phyloP scores from a whole-genome alignment of 2,329 filamentous ascomycete species.

The Cladophialophora immunda region DNA sequence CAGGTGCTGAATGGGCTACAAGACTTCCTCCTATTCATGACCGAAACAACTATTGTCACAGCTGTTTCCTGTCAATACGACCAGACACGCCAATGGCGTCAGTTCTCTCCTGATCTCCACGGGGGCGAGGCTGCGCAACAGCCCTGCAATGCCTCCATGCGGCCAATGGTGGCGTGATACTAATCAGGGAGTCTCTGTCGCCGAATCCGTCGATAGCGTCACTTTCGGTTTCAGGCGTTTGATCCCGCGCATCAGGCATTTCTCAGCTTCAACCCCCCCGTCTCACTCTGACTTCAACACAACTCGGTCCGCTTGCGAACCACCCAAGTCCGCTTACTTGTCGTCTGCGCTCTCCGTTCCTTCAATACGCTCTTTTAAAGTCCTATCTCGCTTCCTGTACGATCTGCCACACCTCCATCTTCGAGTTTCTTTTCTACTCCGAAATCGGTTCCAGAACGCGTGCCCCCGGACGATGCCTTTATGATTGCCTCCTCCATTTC shows the following conservation, averaged over 20 bases:
- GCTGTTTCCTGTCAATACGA: not conserved
- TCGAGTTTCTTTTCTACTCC: not conserved
- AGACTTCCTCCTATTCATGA: no score
- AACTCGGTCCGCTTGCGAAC: conserved; percentile 16
- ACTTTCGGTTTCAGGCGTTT: conserved; percentile 17
- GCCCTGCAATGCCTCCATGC: not conserved
- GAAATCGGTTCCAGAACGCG: not conserved
- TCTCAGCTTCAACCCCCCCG: conserved; percentile 20
- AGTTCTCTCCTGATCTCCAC: not conserved
- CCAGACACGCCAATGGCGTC: not conserved
- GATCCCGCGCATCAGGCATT: conserved; percentile 7
- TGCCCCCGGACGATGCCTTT: conserved; percentile 7
- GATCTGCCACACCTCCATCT: not conserved
- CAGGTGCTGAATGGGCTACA: not conserved
- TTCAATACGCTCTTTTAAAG: conserved; percentile 16
- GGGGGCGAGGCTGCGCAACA: not conserved
- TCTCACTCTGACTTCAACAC: conserved; percentile 16
- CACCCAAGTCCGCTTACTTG: not conserved
- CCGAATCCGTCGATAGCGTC: conserved; percentile 14
- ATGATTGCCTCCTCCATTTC: not conserved
- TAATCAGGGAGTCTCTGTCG: not conserved
- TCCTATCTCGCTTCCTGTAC: not conserved
- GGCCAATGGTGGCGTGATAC: conserved; percentile 16
- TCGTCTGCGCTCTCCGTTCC: conserved; percentile 5
- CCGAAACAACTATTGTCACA: not conserved